Base-by-base conservation (phyloP, 164 flowering plant genomes). In the Aristolochia fimbriata region DNA sequence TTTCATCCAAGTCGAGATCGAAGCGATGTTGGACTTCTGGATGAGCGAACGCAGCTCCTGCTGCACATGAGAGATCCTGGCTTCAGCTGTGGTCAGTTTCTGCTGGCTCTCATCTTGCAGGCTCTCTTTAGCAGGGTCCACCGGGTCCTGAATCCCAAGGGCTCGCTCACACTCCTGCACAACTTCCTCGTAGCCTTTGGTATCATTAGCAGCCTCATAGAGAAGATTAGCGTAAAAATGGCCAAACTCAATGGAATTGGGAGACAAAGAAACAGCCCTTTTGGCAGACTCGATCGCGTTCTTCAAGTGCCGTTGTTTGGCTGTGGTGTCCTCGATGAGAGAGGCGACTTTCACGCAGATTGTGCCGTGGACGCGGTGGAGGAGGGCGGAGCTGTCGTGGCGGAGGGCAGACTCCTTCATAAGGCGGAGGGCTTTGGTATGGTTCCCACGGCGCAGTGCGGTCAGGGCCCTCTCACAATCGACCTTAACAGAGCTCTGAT, bases 1-100 rank as follows among this genome's bases (percentile, higher is more conserved):
- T 83, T 87, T 88, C 97, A 94, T 83, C 97, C 93, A 94, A 25
- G 91, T 77, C 6, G 93, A 84, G 55, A 94, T 73, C 2, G 93
- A 82, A 1, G 87, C 88, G 50, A 91, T 75, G 62, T 80, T 88
- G 0, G 96, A 67, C 65, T 83, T 94, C 78, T 88, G 91, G 60
- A 87, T 77, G 22, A 94, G 74, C 0, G 76, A 55, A 17, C 78
- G 68, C 17, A 94, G 75, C 79, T 88, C 97, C 65, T 66, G 74
- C 54, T 84, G 91, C 47, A 91, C 83, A 62, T 81, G 82, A 17
- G 59, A 58, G 22, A 91, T 72, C 52, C 99, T 63, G 2, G 74
- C 93, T 19, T 88, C 91, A 0, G 81, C 63, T 0, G 80, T 74
- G 0, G 77, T 55, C 21, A 75, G 64, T 72, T 76, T 84, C 77